phyloP scores from a whole-genome alignment of 1,139 yeast genomes.

The Candida smagusa region DNA sequence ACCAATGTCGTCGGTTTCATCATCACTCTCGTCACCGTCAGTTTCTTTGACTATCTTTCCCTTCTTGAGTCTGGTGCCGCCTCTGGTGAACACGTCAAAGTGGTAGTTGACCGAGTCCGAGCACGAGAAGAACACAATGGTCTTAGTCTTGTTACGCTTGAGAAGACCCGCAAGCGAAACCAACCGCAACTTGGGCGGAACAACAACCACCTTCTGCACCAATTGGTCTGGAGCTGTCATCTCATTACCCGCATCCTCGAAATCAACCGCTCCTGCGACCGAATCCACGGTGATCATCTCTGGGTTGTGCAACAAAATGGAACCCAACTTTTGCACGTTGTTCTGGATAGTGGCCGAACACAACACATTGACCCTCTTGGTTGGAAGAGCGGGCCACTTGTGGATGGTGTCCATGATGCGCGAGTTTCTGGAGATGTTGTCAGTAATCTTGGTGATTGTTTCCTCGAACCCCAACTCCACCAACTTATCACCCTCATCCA shows the following conservation, averaged over 20 bases:
- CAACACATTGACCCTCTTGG: slow-evolving; percentile 66
- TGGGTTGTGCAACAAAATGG: slow-evolving; percentile 67
- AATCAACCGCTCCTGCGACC: slow-evolving; percentile 35
- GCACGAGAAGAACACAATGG: slow-evolving; percentile 88
- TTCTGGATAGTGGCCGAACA: slow-evolving; percentile 94
- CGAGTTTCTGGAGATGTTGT: slow-evolving; percentile 47
- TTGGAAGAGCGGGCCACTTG: slow-evolving; percentile 59
- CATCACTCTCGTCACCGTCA: slow-evolving; percentile 9
- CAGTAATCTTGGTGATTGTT: slow-evolving; percentile 74
- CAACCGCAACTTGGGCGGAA: slow-evolving; percentile 86
- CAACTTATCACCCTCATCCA: slow-evolving; percentile 94
- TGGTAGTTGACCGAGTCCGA: slow-evolving; percentile 95
- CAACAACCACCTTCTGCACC: slow-evolving; percentile 70
- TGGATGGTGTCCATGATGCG: slow-evolving; percentile 36
- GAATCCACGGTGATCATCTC: slow-evolving; percentile 55
- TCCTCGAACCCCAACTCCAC: slow-evolving; percentile 97
- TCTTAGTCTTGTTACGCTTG: slow-evolving; percentile 50
- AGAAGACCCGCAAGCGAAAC: slow-evolving; percentile 74
- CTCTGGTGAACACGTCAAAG: slow-evolving; percentile 65
- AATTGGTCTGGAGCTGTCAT: slow-evolving; percentile 85
- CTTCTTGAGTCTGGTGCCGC: slow-evolving; percentile 42
- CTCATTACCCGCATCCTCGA: slow-evolving; percentile 30
- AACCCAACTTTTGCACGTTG: slow-evolving; percentile 77
- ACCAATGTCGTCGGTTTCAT: slow-evolving; percentile 32
- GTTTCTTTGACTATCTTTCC: slow-evolving; percentile 13